Conservation (phyloP, 768 basidiomycete species). For the Mycena maculata region DNA sequence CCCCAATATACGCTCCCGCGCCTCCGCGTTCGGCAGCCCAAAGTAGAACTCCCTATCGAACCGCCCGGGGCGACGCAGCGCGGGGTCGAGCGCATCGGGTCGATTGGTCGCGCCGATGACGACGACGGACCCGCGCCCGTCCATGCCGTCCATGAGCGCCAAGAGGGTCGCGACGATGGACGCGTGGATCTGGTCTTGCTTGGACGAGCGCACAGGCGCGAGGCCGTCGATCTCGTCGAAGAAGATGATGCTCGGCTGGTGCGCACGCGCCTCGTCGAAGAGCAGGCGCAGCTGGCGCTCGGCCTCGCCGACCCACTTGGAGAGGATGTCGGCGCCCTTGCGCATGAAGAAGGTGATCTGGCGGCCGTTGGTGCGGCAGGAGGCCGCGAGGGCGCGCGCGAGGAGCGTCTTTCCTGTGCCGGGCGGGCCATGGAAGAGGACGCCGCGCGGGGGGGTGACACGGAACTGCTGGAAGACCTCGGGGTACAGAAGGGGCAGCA, state of each 20-base stretch:
- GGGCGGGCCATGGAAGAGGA: conserved; percentile 97
- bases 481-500: conserved; percentile 95
- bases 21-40: conserved; percentile 85
- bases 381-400: conserved; percentile 93
- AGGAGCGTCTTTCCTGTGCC: conserved; percentile 97
- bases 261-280: conserved; percentile 94
- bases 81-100: conserved; percentile 98
- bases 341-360: conserved; percentile 99
- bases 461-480: conserved; percentile 96
- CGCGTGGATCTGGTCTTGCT: conserved; percentile 99
- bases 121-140: conserved; percentile 95
- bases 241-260: conserved; percentile 97
- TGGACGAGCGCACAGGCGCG: conserved; percentile 97
- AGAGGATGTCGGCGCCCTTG: conserved; percentile 97
- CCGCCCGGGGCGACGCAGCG: conserved; percentile 90
- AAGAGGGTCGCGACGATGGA: conserved; percentile 96
- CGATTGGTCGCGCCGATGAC: conserved; percentile 98
- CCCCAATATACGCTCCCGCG: conserved; percentile 86
- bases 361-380: conserved; percentile 86
- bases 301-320: conserved; percentile 99
- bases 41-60: conserved; percentile 99
- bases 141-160: conserved; percentile 99
- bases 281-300: conserved; percentile 94
- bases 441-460: conserved; percentile 95
- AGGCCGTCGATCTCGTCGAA: conserved; percentile 99